These are phyloP conservation scores for Somion occarium DNA, from an alignment of 1,284 basidiomycete genomes.

Conservation along the genomic window DNA sequence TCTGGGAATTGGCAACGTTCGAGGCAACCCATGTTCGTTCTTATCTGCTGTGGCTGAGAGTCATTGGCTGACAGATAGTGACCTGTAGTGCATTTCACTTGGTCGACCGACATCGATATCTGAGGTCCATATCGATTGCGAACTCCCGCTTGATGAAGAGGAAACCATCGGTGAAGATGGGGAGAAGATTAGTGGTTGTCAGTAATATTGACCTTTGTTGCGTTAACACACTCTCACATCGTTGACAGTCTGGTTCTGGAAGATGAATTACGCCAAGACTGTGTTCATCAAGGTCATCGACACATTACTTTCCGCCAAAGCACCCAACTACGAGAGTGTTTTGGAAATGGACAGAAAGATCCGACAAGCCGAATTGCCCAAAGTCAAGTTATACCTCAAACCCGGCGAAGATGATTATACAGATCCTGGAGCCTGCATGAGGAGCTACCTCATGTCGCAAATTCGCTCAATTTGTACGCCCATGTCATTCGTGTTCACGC, in stretches of 20 bases:
- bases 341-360: slow-evolving; percentile 28
- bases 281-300: slow-evolving; percentile 24
- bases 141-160: slow-evolving; percentile 25
- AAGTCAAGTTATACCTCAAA: slow-evolving; percentile 23
- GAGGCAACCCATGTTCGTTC: slow-evolving; percentile 33
- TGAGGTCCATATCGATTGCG: slow-evolving; percentile 25
- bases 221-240: background rate
- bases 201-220: slow-evolving; percentile 9
- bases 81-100: slow-evolving; percentile 23
- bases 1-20: slow-evolving; percentile 38
- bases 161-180: slow-evolving; percentile 19
- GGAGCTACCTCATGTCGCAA: slow-evolving; percentile 28
- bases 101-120: slow-evolving; percentile 26
- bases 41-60: background rate
- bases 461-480: slow-evolving; percentile 26
- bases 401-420: slow-evolving; percentile 27
- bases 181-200: slow-evolving; percentile 23
- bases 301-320: slow-evolving; percentile 23
- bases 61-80: background rate
- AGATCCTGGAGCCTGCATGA: slow-evolving; percentile 25
- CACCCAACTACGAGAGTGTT: slow-evolving; percentile 25
- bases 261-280: slow-evolving; percentile 21
- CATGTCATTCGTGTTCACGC: background rate
- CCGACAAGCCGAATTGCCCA: slow-evolving; percentile 24
- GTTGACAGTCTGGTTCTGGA: slow-evolving; percentile 25